Conservation (phyloP, 176 grass and related monocot genomes). For the Eremochloa ophiuroides region DNA sequence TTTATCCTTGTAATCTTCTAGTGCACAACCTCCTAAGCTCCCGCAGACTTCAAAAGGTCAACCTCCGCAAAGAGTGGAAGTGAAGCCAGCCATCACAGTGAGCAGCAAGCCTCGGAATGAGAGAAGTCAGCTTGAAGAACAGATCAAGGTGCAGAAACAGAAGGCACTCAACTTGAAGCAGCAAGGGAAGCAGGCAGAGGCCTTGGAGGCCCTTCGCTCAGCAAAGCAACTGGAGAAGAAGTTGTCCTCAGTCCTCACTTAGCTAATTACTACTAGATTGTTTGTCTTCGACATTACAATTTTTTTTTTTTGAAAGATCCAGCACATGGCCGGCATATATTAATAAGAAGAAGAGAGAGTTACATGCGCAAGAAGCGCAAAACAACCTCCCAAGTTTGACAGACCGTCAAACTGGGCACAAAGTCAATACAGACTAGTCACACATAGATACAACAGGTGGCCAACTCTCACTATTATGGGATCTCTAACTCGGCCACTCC, state of each 20-base stretch:
- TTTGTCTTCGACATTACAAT: no score
- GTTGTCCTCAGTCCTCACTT: slow-evolving; percentile 52
- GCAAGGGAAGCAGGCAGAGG: slow-evolving; percentile 71
- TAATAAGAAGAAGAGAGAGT: no score
- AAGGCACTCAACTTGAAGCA: slow-evolving; percentile 75
- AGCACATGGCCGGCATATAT: no score
- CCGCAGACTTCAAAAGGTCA: background rate
- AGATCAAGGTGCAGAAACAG: slow-evolving; percentile 83
- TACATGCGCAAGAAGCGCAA: no score
- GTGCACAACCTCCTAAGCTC: slow-evolving; percentile 25
- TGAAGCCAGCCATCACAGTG: background rate
- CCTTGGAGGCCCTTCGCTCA: slow-evolving; percentile 73
- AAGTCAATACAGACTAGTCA: no score
- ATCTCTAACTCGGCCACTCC: no score
- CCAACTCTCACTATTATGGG: no score
- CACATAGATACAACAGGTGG: no score
- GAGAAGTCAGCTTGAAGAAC: slow-evolving; percentile 63
- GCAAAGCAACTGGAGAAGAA: slow-evolving; percentile 86
- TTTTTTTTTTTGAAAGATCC: no score
- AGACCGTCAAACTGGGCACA: no score
- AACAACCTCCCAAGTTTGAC: no score
- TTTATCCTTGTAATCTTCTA: slow-evolving; percentile 25
- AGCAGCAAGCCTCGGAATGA: slow-evolving; percentile 34
- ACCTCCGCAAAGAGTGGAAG: slow-evolving; percentile 32
- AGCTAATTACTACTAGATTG: slow-evolving; percentile 18